Evolutionary conservation across 164 flowering plant species (phyloP).

Genomic region (Platanus orientalis): DNA sequence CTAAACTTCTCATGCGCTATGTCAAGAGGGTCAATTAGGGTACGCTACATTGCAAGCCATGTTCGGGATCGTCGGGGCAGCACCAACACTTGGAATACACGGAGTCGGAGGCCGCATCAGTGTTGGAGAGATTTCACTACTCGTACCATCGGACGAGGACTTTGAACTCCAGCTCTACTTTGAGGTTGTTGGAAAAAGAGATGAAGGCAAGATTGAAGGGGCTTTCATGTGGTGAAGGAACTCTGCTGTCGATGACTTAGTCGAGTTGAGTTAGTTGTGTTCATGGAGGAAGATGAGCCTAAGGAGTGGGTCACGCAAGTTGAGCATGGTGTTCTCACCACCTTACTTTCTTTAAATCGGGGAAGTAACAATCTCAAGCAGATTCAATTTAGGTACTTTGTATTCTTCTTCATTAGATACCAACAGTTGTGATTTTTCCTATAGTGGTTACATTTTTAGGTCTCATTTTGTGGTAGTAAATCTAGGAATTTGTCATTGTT

Average conservation of each 20-base stretch:
- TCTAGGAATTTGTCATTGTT: not conserved
- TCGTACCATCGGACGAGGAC: constrained; percentile 55
- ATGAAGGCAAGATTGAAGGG: constrained; percentile 61
- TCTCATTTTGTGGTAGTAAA: no score
- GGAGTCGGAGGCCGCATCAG: constrained; percentile 62
- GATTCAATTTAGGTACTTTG: constrained; percentile 81
- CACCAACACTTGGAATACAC: constrained; percentile 36
- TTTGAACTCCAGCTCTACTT: constrained; percentile 50
- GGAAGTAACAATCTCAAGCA: constrained; percentile 93
- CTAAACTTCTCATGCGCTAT: no score
- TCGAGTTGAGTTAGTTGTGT: constrained; percentile 56
- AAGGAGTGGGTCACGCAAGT: constrained; percentile 99
- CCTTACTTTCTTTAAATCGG: constrained; percentile 71
- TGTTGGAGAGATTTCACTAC: constrained; percentile 57
- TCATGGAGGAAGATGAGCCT: constrained; percentile 79
- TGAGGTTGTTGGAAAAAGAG: constrained; percentile 71
- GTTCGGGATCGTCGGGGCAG: constrained; percentile 49
- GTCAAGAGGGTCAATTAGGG: no score
- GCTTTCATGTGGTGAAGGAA: constrained; percentile 77
- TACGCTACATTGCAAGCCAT: constrained; percentile 93
- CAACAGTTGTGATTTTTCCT: no score
- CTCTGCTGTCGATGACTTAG: constrained; percentile 73
- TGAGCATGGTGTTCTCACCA: constrained; percentile 92
- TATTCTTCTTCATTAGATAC: not conserved
- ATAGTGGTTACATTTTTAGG: no score